Conservation (phyloP, 164 flowering plant species). For the Aristolochia fimbriata region DNA sequence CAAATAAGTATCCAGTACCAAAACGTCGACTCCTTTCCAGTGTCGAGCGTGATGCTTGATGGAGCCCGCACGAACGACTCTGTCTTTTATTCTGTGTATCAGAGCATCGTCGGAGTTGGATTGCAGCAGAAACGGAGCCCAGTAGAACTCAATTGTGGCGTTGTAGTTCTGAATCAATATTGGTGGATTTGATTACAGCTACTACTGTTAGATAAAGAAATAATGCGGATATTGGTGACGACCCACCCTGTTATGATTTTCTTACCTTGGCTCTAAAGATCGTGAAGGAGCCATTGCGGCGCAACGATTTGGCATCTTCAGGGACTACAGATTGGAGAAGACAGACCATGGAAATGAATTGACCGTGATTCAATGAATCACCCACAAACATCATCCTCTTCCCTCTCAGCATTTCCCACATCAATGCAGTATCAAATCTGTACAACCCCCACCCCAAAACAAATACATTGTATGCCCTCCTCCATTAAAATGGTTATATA, state of each 20-base stretch:
- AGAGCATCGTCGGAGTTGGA: conserved; percentile 66
- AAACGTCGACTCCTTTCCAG: conserved; percentile 64
- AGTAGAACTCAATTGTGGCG: conserved; percentile 88
- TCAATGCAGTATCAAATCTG: conserved; percentile 82
- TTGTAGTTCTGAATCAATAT: conserved; percentile 83
- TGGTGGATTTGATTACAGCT: too few relatives aligned
- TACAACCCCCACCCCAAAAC: too few relatives aligned
- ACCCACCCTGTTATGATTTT: not conserved
- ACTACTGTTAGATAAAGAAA: too few relatives aligned
- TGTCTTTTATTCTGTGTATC: conserved; percentile 42
- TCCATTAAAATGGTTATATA: too few relatives aligned
- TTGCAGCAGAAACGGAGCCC: conserved; percentile 95
- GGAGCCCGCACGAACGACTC: conserved; percentile 55
- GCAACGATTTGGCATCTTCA: conserved; percentile 55
- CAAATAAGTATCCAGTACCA: conserved; percentile 63
- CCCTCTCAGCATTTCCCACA: conserved; percentile 76
- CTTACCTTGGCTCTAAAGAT: conserved; percentile 67
- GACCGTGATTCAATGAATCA: conserved; percentile 78
- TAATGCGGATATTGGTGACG: too few relatives aligned
- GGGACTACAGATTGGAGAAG: conserved; percentile 67
- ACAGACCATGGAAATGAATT: conserved; percentile 75
- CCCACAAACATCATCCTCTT: conserved; percentile 91
- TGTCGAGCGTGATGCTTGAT: conserved; percentile 48
- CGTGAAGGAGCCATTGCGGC: conserved; percentile 50
- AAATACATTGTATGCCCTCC: too few relatives aligned